Conservation (phyloP, 2,329 filamentous ascomycete species). For the Diaporthe helianthi region DNA sequence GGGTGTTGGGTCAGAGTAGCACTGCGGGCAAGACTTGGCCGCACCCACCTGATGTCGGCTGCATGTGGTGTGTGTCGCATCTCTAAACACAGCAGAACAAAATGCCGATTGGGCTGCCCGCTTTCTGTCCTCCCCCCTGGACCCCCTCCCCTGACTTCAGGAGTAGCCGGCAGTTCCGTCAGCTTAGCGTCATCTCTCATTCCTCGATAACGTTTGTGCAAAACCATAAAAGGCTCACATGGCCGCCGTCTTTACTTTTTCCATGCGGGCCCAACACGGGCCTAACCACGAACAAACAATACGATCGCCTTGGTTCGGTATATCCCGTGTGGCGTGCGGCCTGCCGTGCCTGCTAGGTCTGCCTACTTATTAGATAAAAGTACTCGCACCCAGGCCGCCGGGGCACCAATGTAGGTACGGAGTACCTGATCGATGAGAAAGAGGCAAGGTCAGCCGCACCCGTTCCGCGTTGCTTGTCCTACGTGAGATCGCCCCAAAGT, state of each 20-base stretch:
- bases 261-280: background rate
- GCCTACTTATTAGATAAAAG: too few relatives aligned
- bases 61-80: constrained; percentile 15
- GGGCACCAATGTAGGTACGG: background rate
- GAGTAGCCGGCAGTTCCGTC: constrained; percentile 15
- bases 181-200: constrained; percentile 16
- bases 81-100: background rate
- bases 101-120: background rate
- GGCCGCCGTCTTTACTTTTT: constrained; percentile 23
- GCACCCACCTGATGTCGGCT: too few relatives aligned
- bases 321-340: constrained; percentile 17
- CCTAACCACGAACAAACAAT: constrained; percentile 15
- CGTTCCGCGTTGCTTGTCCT: background rate
- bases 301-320: background rate
- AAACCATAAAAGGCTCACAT: constrained; percentile 27
- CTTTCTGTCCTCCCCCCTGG: background rate
- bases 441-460: constrained; percentile 17
- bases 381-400: background rate
- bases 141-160: too few relatives aligned
- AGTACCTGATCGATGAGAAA: constrained; percentile 4
- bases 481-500: too few relatives aligned
- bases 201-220: constrained; percentile 12
- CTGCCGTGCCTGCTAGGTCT: too few relatives aligned
- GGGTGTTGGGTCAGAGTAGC: constrained; percentile 12
- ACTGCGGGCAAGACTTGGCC: background rate